Percentiles rank a stretch among this genome's conserved stretches.
These are phyloP conservation scores for Paraconiothyrium sp. DNA, from an alignment of 2,329 filamentous ascomycete species.

Conservation along the genomic window DNA sequence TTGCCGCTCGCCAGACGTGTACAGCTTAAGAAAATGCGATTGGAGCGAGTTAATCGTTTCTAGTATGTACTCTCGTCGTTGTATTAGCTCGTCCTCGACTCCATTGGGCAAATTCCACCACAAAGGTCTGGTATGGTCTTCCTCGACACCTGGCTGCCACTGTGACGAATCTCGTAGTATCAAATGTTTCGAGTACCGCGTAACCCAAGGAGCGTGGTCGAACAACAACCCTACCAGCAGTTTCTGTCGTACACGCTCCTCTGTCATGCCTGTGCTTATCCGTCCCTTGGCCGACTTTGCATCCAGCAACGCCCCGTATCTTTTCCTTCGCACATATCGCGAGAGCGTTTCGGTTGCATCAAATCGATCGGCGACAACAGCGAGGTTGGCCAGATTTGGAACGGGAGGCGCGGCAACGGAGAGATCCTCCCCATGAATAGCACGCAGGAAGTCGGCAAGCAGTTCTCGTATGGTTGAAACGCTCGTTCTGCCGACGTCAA, in stretches of 20 bases:
- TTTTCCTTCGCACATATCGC: slow-evolving; percentile 61
- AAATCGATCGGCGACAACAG: slow-evolving; percentile 77
- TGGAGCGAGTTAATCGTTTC: slow-evolving; percentile 76
- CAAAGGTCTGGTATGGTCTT: slow-evolving; percentile 56
- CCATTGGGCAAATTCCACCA: slow-evolving; percentile 79
- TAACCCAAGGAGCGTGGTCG: slow-evolving; percentile 68
- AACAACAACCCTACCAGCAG: slow-evolving; percentile 73
- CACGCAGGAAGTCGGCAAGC: slow-evolving; percentile 73
- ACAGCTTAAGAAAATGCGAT: slow-evolving; percentile 72
- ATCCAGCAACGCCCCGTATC: slow-evolving; percentile 54
- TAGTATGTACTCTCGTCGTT: slow-evolving; percentile 72
- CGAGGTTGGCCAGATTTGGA: slow-evolving; percentile 71
- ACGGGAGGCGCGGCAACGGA: slow-evolving; percentile 59
- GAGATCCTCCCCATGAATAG: slow-evolving; percentile 68
- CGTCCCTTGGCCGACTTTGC: slow-evolving; percentile 54
- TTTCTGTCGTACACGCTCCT: slow-evolving; percentile 75
- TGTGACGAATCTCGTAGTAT: slow-evolving; percentile 71
- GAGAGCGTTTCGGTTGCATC: slow-evolving; percentile 68
- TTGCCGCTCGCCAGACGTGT: slow-evolving; percentile 72
- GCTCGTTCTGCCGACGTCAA: slow-evolving; percentile 75
- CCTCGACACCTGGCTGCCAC: slow-evolving; percentile 59
- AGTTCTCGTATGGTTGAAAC: slow-evolving; percentile 70
- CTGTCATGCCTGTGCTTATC: slow-evolving; percentile 54
- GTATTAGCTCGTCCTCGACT: slow-evolving; percentile 75
- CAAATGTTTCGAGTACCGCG: slow-evolving; percentile 70